These are phyloP conservation scores for Mallotus nudiflorus DNA, from an alignment of 345 rosid genomes.

Conservation along the genomic window DNA sequence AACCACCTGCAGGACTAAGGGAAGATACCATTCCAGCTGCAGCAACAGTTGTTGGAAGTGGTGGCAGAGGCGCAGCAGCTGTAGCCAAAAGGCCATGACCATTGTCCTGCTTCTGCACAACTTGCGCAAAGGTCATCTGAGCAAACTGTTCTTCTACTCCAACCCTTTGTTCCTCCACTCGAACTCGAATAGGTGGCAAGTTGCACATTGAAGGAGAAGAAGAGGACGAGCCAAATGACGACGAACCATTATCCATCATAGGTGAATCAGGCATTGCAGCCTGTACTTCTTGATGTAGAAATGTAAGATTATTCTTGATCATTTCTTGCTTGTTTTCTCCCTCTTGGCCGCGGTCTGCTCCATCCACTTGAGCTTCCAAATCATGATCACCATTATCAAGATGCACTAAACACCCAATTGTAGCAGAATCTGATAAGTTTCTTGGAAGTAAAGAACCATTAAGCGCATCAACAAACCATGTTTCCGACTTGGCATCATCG, in stretches of 20 bases:
- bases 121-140: conserved; percentile 44
- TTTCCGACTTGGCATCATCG: conserved; percentile 65
- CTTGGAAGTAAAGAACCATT: conserved; percentile 69
- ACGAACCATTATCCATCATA: conserved; percentile 39
- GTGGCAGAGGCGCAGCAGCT: conserved; percentile 29
- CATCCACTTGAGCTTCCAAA: conserved; percentile 28
- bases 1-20: conserved; percentile 25
- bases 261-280: conserved; percentile 59
- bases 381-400: conserved; percentile 44
- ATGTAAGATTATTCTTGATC: conserved; percentile 2
- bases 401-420: conserved; percentile 51
- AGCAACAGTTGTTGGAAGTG: conserved; percentile 23
- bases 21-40: conserved; percentile 15
- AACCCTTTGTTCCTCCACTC: conserved; percentile 34
- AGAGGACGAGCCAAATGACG: conserved; percentile 60
- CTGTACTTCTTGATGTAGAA: conserved; percentile 45
- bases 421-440: conserved; percentile 62
- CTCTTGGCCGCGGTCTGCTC: no score
- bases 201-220: conserved; percentile 67
- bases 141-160: conserved; percentile 62
- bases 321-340: conserved; percentile 34
- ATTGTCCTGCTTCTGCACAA: conserved; percentile 41
- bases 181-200: conserved; percentile 69
- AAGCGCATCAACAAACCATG: conserved; percentile 85
- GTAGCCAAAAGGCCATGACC: conserved; percentile 11